Base-by-base conservation (phyloP, 139 green algal species). In the Ettlia oleoabundans region DNA sequence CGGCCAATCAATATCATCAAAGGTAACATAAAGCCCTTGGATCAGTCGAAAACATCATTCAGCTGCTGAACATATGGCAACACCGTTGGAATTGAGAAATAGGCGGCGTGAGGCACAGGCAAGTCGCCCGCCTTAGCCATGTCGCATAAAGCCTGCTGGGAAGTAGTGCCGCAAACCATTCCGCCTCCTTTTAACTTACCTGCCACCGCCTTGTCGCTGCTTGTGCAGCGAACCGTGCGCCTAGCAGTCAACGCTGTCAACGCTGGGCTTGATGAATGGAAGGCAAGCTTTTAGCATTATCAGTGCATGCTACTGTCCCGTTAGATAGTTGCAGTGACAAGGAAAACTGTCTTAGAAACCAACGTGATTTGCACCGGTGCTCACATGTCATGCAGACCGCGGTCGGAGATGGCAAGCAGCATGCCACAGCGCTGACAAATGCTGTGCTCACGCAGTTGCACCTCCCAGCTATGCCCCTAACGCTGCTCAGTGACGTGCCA, bases 71-170 rank as follows among this genome's bases (percentile, higher is more conserved):
- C 66, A 28, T 3, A 87, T 87, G 83, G 55, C 68, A 15, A 87
- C 83, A 4, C 83, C 83, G 24, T 40, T 87, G 2, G 83, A 87
- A 33, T n/a, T 87, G 18, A 51, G 83, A 38, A 88, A 88, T 55
- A 52, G 78, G 32, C 55, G 78, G 8, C 42, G 78, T n/a, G 84
- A 85, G 35, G 84, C 84, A 21, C 84, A 88, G 84, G 84, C 33
- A 65, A 72, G 65, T n/a, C 63, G 10, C n/a, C 10, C 63, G 7
- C 7, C 37, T n/a, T n/a, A n/a, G n/a, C n/a, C n/a, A n/a, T n/a
- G n/a, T n/a, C n/a, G n/a, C n/a, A n/a, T n/a, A n/a, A n/a, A n/a
- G n/a, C n/a, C n/a, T n/a, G n/a, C n/a, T n/a, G n/a, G n/a, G n/a
- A n/a, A n/a, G n/a, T n/a, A n/a, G n/a, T n/a, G n/a, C 35, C 18